These are phyloP conservation scores for Gymnopus androsaceus DNA, from an alignment of 1,284 basidiomycete species.

Conservation along the genomic window DNA sequence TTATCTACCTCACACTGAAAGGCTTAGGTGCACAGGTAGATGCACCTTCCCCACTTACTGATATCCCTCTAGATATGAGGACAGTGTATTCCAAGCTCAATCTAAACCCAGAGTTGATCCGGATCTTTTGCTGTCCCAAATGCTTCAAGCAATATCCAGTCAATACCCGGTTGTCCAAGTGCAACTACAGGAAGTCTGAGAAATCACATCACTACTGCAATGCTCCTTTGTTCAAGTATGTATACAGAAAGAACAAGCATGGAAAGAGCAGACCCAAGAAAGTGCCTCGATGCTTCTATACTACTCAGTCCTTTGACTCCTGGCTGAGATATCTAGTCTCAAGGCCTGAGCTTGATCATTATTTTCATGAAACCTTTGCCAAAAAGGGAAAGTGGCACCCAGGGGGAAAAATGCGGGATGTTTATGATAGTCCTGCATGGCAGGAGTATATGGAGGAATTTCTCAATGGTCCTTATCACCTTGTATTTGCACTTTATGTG, in stretches of 20 bases:
- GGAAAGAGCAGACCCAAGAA: no score
- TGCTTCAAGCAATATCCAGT: conserved; percentile 25
- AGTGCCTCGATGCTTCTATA: conserved; percentile 28
- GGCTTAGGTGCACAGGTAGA: no score
- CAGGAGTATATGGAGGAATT: conserved; percentile 7
- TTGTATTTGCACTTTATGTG: conserved; percentile 24
- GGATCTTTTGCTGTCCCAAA: conserved; percentile 28
- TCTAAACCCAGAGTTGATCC: conserved; percentile 26
- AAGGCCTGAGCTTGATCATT: conserved; percentile 29
- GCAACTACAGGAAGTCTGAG: conserved; percentile 20
- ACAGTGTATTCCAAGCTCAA: not conserved
- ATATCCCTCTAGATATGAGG: not conserved
- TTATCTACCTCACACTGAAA: no score
- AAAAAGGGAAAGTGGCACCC: conserved; percentile 9
- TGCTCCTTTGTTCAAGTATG: conserved; percentile 23
- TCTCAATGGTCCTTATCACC: conserved; percentile 13
- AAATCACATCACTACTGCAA: conserved; percentile 25
- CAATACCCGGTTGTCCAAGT: conserved; percentile 14
- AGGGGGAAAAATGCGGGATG: not conserved
- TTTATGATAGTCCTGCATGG: not conserved
- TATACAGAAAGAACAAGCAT: conserved; percentile 16
- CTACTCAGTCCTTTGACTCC: no score
- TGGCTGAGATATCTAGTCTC: conserved; percentile 35
- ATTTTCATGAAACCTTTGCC: conserved; percentile 25
- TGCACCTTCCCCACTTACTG: no score